These are phyloP conservation scores for Lactuca saligna DNA, from an alignment of 129 eudicot genomes.

Conservation along the genomic window DNA sequence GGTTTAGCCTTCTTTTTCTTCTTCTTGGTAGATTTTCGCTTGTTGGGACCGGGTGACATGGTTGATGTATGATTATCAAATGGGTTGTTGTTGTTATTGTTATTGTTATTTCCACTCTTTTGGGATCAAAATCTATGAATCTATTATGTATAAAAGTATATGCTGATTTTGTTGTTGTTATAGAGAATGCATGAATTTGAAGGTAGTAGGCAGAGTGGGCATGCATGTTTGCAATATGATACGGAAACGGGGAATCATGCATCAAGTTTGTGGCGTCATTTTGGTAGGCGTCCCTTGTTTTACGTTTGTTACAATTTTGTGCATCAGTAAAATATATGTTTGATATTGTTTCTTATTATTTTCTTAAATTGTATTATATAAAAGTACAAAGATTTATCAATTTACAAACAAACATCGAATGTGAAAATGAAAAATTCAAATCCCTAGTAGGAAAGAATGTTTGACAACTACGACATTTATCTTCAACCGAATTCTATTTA, in stretches of 20 bases:
- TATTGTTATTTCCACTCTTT: conserved; percentile 18
- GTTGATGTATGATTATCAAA: conserved; percentile 16
- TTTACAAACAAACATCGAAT: no score
- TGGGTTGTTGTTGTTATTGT: conserved; percentile 12
- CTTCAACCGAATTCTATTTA: not conserved
- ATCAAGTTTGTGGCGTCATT: conserved; percentile 25
- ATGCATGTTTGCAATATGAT: conserved; percentile 22
- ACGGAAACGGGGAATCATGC: not conserved
- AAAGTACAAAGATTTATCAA: no score
- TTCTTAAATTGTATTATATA: no score
- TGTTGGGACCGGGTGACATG: conserved; percentile 85
- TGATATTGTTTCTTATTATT: no score
- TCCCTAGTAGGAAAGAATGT: no score
- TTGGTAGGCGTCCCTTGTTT: conserved; percentile 9
- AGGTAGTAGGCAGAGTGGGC: conserved; percentile 6
- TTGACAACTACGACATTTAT: not conserved
- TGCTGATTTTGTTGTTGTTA: not conserved
- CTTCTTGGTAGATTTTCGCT: conserved; percentile 74
- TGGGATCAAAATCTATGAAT: not conserved
- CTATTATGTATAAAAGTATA: no score
- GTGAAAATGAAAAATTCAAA: no score
- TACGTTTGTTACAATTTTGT: not conserved
- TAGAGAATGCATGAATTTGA: not conserved
- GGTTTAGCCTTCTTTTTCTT: conserved; percentile 40
- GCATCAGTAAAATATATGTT: no score